Conservation (phyloP, 208 protist genomes). For the Herpetomonas samuelpessoai region DNA sequence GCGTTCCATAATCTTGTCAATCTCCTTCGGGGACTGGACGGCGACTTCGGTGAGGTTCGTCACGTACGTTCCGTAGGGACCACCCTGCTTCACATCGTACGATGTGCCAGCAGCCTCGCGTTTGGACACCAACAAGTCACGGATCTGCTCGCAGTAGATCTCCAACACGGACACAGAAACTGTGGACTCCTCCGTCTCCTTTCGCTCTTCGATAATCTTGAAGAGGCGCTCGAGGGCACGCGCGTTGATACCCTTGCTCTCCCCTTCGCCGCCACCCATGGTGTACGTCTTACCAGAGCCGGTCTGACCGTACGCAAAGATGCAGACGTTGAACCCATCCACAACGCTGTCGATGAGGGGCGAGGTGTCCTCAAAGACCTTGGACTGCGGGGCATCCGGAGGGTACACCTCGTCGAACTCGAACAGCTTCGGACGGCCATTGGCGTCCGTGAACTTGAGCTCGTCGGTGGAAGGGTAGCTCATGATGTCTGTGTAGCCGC, state of each 20-base stretch:
- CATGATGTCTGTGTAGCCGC: slow-evolving; percentile 76
- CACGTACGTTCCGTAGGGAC: slow-evolving; percentile 87
- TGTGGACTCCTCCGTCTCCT: slow-evolving; percentile 78
- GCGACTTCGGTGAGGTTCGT: slow-evolving; percentile 82
- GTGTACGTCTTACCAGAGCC: slow-evolving; percentile 91
- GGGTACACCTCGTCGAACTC: slow-evolving; percentile 92
- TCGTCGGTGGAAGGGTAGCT: slow-evolving; percentile 76
- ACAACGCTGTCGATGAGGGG: slow-evolving; percentile 93
- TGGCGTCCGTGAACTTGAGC: slow-evolving; percentile 73
- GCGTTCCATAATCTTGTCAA: slow-evolving; percentile 78
- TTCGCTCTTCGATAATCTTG: slow-evolving; percentile 85
- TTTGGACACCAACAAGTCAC: slow-evolving; percentile 76
- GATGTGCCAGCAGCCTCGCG: slow-evolving; percentile 41
- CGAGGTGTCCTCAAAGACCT: slow-evolving; percentile 91
- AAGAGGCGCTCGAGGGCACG: slow-evolving; percentile 88
- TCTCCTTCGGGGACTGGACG: slow-evolving; percentile 67
- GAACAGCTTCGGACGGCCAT: slow-evolving; percentile 82
- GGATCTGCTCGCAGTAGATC: slow-evolving; percentile 91
- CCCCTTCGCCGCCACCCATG: slow-evolving; percentile 78
- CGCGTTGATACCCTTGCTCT: slow-evolving; percentile 86
- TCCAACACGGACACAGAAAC: slow-evolving; percentile 87
- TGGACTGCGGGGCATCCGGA: slow-evolving; percentile 62
- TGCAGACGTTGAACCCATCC: slow-evolving; percentile 94
- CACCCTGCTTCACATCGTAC: slow-evolving; percentile 90
- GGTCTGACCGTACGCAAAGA: slow-evolving; percentile 94